Conservation (phyloP, 345 rosid species). For the Euphorbia lathyris region DNA sequence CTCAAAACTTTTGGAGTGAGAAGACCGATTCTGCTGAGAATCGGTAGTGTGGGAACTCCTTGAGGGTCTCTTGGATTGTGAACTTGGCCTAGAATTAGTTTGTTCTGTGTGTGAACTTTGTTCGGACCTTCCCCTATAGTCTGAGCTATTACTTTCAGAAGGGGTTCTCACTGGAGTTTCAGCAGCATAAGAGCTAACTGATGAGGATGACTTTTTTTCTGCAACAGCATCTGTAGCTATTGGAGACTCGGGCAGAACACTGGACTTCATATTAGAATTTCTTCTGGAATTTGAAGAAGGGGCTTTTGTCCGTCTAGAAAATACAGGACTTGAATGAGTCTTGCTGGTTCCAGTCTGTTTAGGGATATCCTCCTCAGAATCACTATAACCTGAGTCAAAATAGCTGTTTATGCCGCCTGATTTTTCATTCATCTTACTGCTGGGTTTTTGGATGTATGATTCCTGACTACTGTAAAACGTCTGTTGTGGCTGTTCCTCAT, state of each 20-base stretch:
- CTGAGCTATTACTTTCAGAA: constrained; percentile 22
- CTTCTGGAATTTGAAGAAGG: constrained; percentile 19
- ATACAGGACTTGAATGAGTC: constrained; percentile 23
- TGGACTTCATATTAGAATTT: constrained; percentile 27
- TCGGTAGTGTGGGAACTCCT: constrained; percentile 16
- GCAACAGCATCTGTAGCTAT: constrained; percentile 7
- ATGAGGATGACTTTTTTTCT: constrained; percentile 23
- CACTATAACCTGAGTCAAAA: constrained; percentile 37
- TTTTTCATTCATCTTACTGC: constrained; percentile 26
- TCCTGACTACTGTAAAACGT: constrained; percentile 26
- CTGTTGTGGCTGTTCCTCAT: constrained; percentile 26
- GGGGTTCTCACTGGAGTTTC: constrained; percentile 16
- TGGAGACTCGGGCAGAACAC: constrained; percentile 22
- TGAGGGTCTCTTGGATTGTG: constrained; percentile 14
- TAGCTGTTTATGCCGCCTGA: constrained; percentile 37
- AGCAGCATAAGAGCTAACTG: constrained; percentile 13
- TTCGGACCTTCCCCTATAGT: constrained; percentile 10
- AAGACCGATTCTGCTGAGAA: constrained; percentile 8
- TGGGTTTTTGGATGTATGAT: constrained; percentile 5
- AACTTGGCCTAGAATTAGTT: constrained; percentile 13
- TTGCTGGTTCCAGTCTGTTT: constrained; percentile 31
- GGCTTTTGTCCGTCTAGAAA: constrained; percentile 65
- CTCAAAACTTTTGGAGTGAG: constrained; percentile 20
- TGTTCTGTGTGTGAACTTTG: constrained; percentile 16
- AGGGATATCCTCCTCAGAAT: constrained; percentile 36